Evolutionary conservation across 176 grass and related monocot genomes (phyloP).

Genomic region (Bothriochloa decipiens): DNA sequence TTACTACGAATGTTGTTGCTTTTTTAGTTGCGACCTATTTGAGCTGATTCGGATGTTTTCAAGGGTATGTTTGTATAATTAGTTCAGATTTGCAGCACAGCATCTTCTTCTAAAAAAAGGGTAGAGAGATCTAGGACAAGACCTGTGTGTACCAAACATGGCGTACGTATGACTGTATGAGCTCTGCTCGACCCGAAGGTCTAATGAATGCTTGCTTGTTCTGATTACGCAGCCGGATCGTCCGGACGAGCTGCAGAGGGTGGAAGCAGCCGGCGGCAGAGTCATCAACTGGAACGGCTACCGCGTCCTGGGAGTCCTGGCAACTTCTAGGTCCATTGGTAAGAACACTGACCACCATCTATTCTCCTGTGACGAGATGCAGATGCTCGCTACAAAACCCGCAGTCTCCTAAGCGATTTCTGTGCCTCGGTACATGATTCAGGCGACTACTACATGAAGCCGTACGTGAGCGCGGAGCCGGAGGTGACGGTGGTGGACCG

Average conservation of each 20-base stretch:
- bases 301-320: slow-evolving; percentile 66
- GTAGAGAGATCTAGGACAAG: not conserved
- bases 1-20: not conserved
- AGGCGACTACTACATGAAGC: slow-evolving; percentile 86
- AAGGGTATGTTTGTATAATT: not conserved
- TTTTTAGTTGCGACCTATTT: no score
- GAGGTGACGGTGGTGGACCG: slow-evolving; percentile 62
- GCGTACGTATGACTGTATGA: not conserved
- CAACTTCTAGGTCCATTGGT: slow-evolving; percentile 83
- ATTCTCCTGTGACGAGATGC: not conserved
- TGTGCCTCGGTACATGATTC: not conserved
- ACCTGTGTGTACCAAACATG: not conserved
- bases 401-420: not conserved
- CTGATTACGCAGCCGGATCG: slow-evolving; percentile 59
- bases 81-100: not conserved
- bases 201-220: not conserved
- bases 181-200: not conserved
- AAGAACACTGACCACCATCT: not conserved
- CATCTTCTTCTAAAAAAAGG: no score
- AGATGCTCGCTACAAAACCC: not conserved
- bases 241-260: slow-evolving; percentile 65
- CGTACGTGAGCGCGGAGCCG: slow-evolving; percentile 63
- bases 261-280: slow-evolving; percentile 66
- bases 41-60: not conserved
- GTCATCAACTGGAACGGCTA: slow-evolving; percentile 74